A percentile compares a stretch with the other conserved stretches of the same genome.
phyloP scores from a whole-genome alignment of 1,139 yeast species.

The Schwanniomyces etchellsii region DNA sequence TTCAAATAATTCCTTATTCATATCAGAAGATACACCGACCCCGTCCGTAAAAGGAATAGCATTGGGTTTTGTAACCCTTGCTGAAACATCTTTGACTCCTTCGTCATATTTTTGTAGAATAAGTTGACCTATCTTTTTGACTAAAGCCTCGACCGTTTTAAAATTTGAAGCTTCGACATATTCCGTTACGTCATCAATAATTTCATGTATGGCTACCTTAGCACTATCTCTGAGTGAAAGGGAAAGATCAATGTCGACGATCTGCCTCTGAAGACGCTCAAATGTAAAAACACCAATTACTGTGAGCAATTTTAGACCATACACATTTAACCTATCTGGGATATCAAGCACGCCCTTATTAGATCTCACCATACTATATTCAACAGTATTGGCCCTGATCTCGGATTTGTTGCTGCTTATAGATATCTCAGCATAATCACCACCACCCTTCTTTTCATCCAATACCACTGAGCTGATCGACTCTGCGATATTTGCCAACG shows the following conservation, averaged over 20 bases:
- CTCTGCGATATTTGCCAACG: slow-evolving; percentile 54
- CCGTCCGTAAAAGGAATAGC: slow-evolving; percentile 85
- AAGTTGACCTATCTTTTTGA: slow-evolving; percentile 64
- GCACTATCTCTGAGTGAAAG: slow-evolving; percentile 37
- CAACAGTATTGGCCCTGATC: slow-evolving; percentile 49
- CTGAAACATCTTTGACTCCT: slow-evolving; percentile 38
- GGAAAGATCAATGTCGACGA: slow-evolving; percentile 55
- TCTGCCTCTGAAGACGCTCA: slow-evolving; percentile 77
- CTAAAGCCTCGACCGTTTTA: slow-evolving; percentile 91
- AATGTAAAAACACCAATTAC: slow-evolving; percentile 89
- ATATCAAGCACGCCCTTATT: slow-evolving; percentile 11
- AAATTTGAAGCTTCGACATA: slow-evolving; percentile 74
- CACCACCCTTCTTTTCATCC: slow-evolving; percentile 46
- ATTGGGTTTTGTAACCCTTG: slow-evolving; percentile 76
- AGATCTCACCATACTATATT: slow-evolving; percentile 30
- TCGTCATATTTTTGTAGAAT: slow-evolving; percentile 35
- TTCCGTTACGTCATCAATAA: slow-evolving; percentile 41
- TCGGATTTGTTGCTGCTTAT: slow-evolving; percentile 49
- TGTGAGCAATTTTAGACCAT: slow-evolving; percentile 57
- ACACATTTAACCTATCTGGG: slow-evolving; percentile 42
- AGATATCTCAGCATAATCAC: slow-evolving; percentile 40
- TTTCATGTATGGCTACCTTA: slow-evolving; percentile 23
- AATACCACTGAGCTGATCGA: slow-evolving; percentile 45
- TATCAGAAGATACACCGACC: slow-evolving; percentile 75
- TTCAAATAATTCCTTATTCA: slow-evolving; percentile 31